These are phyloP conservation scores for Fusarium brevicatenulatum DNA, from an alignment of 2,329 filamentous ascomycete genomes.

Conservation along the genomic window DNA sequence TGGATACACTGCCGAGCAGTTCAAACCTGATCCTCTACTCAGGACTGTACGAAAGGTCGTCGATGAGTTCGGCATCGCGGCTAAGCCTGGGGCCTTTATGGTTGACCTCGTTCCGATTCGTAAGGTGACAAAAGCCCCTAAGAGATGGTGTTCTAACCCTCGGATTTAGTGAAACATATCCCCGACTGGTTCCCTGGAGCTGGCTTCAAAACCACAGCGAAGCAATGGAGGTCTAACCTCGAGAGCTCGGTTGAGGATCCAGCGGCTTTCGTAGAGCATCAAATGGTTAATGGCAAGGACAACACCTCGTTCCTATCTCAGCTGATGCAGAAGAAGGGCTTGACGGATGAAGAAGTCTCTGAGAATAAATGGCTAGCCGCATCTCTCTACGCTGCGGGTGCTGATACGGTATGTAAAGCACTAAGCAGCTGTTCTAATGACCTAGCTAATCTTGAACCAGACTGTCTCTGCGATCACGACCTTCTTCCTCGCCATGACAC, in stretches of 20 bases:
- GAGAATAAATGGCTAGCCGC: slow-evolving; percentile 32
- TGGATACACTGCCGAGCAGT: slow-evolving; percentile 27
- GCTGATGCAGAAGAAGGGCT: not conserved
- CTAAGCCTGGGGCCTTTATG: slow-evolving; percentile 23
- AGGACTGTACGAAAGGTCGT: slow-evolving; percentile 24
- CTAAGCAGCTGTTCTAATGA: too few relatives aligned
- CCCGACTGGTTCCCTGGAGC: slow-evolving; percentile 27
- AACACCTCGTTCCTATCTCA: slow-evolving; percentile 15
- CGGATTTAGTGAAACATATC: slow-evolving; percentile 10
- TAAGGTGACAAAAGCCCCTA: not conserved
- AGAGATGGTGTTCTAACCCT: rapidly evolving
- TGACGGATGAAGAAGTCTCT: not conserved
- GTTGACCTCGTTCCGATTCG: slow-evolving; percentile 26
- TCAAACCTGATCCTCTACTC: slow-evolving; percentile 19
- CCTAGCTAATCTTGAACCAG: not conserved
- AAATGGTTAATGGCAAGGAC: slow-evolving; percentile 12
- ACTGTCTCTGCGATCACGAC: slow-evolving; percentile 25
- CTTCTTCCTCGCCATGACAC: slow-evolving; percentile 30
- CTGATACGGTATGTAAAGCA: slow-evolving; percentile 25
- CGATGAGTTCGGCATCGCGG: slow-evolving; percentile 29
- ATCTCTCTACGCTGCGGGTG: slow-evolving; percentile 34
- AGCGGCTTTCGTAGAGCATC: slow-evolving; percentile 26
- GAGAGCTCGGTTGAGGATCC: slow-evolving; percentile 16
- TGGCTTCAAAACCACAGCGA: slow-evolving; percentile 13
- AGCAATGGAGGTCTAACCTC: slow-evolving; percentile 18